Percentiles rank a stretch among this genome's conserved stretches.
Evolutionary conservation across 805 yeast genomes (phyloP).

Genomic region (Kodamaea kakaduensis): DNA sequence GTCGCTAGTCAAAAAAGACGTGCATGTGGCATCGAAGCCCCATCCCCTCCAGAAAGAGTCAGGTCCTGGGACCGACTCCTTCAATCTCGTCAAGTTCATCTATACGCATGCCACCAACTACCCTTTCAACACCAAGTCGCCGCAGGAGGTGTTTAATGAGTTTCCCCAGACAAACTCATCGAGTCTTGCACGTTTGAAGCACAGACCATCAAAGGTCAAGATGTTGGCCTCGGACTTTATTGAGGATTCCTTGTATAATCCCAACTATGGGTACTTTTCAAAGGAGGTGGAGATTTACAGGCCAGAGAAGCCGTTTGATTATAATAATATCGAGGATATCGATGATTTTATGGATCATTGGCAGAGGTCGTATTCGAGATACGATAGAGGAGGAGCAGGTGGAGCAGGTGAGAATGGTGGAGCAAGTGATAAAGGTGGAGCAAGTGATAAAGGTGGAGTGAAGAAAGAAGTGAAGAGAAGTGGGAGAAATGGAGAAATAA

Average conservation of each 20-base stretch:
- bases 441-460: no score
- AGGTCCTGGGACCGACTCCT: constrained; percentile 10
- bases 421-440: constrained; percentile 7
- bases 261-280: constrained; percentile 77
- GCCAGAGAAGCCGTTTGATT: constrained; percentile 61
- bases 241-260: constrained; percentile 80
- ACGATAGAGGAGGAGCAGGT: constrained; percentile 28
- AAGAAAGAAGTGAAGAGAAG: constrained; percentile 11
- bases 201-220: constrained; percentile 58
- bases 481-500: constrained; percentile 15
- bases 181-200: constrained; percentile 28
- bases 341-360: constrained; percentile 71
- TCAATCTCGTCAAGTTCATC: constrained; percentile 32
- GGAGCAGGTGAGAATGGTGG: no score
- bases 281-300: constrained; percentile 75
- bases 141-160: constrained; percentile 36
- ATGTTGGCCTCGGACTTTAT: constrained; percentile 79
- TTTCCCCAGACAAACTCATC: constrained; percentile 33
- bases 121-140: constrained; percentile 35
- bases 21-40: constrained; percentile 2
- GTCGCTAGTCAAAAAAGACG: constrained; percentile 10
- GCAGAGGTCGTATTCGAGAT: constrained; percentile 57
- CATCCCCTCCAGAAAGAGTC: constrained; percentile 26
- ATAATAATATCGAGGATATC: constrained; percentile 50
- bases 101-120: constrained; percentile 40